Conservation (phyloP, 495 filamentous ascomycete species). For the Cudoniella acicularis region DNA sequence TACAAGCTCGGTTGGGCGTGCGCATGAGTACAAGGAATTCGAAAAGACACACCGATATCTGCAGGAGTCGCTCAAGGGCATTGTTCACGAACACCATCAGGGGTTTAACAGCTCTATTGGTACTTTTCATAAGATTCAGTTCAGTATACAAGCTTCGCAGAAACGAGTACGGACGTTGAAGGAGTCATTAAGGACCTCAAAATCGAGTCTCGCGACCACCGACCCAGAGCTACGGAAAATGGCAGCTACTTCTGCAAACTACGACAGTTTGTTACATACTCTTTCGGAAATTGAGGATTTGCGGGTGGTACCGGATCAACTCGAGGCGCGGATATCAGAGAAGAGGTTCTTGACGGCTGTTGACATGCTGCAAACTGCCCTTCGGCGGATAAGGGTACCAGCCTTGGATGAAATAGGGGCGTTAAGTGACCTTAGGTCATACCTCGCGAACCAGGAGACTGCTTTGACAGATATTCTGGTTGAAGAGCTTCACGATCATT, state of each 20-base stretch:
- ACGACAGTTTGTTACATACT: slow-evolving; percentile 84
- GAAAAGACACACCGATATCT: slow-evolving; percentile 75
- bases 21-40: slow-evolving; percentile 81
- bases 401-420: slow-evolving; percentile 92
- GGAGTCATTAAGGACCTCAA: slow-evolving; percentile 77
- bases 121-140: slow-evolving; percentile 97
- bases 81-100: slow-evolving; percentile 98
- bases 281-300: slow-evolving; percentile 84
- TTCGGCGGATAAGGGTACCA: slow-evolving; percentile 75
- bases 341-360: slow-evolving; percentile 93
- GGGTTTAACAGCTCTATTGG: slow-evolving; percentile 99
- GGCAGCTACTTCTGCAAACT: slow-evolving; percentile 79
- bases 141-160: slow-evolving; percentile 86
- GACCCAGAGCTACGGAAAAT: slow-evolving; percentile 90
- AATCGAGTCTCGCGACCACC: slow-evolving; percentile 74
- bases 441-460: slow-evolving; percentile 88
- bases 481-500: slow-evolving; percentile 94
- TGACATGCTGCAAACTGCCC: slow-evolving; percentile 81
- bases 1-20: slow-evolving; percentile 85
- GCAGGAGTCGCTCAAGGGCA: slow-evolving; percentile 85
- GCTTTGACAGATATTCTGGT: slow-evolving; percentile 89
- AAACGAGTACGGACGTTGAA: slow-evolving; percentile 76
- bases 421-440: slow-evolving; percentile 77
- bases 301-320: slow-evolving; percentile 83
- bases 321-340: slow-evolving; percentile 91